Evolutionary conservation across 2,329 filamentous ascomycete species (phyloP).

Genomic region (Exophiala bonariae): DNA sequence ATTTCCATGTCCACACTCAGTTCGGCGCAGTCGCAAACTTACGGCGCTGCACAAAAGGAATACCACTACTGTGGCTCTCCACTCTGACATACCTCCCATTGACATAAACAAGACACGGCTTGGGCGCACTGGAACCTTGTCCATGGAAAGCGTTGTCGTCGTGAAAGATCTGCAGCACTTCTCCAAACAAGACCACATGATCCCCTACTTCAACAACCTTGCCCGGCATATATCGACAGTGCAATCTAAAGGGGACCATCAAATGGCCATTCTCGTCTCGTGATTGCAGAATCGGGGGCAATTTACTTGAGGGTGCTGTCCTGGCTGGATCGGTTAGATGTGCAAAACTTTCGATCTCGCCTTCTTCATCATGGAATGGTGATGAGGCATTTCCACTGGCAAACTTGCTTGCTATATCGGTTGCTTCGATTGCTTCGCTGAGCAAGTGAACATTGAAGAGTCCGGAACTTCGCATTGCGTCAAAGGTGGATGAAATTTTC

Average conservation of each 20-base stretch:
- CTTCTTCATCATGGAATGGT: constrained; percentile 19
- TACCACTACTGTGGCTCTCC: neutral
- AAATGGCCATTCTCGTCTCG: constrained; percentile 1
- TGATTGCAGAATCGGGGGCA: constrained; percentile 9
- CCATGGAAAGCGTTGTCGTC: constrained; percentile 10
- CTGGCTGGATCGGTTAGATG: neutral
- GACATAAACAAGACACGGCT: constrained; percentile 12
- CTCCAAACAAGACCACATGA: constrained; percentile 49
- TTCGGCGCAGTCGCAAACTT: neutral
- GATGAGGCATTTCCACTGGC: constrained; percentile 17
- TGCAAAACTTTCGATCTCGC: constrained; percentile 14
- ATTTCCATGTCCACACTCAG: too few relatives aligned
- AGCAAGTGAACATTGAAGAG: constrained; percentile 56
- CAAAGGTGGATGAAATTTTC: constrained; percentile 55
- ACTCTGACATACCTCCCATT: constrained; percentile 10
- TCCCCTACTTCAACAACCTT: constrained; percentile 44
- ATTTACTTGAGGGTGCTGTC: neutral
- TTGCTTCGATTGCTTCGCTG: constrained; percentile 24
- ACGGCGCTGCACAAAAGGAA: neutral
- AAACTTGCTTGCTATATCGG: constrained; percentile 29
- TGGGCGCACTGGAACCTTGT: constrained; percentile 1
- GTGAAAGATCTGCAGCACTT: constrained; percentile 31
- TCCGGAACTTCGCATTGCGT: constrained; percentile 48
- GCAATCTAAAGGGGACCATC: constrained; percentile 33
- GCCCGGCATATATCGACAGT: constrained; percentile 32